phyloP scores from a whole-genome alignment of 495 filamentous ascomycete genomes.

The Penicillium nucicola region DNA sequence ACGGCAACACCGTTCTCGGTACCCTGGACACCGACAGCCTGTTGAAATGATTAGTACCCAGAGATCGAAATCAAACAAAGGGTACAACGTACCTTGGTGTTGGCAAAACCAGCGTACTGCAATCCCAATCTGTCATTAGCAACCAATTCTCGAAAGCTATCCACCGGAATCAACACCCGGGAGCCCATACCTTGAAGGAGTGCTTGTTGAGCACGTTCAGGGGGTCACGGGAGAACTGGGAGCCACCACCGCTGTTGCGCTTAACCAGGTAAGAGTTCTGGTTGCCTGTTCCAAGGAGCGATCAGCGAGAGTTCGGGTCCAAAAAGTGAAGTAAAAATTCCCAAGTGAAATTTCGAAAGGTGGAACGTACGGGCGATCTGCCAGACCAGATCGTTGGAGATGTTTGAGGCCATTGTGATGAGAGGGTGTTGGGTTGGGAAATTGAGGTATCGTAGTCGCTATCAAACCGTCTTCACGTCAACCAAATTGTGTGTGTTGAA shows the following conservation, averaged over 20 bases:
- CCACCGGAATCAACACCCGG: neutral
- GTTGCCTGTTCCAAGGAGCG: constrained; percentile 53
- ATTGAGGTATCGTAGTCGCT: constrained; percentile 24
- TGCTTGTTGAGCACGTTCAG: constrained; percentile 89
- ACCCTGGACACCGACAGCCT: constrained; percentile 78
- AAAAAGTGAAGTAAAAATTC: neutral
- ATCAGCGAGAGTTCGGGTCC: constrained; percentile 10
- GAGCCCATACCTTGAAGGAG: constrained; percentile 73
- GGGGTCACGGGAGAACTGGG: constrained; percentile 89
- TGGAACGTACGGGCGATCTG: constrained; percentile 76
- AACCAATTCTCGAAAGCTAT: neutral
- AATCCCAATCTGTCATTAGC: constrained; percentile 2
- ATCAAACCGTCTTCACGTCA: constrained; percentile 16
- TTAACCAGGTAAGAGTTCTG: constrained; percentile 87
- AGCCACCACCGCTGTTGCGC: constrained; percentile 69
- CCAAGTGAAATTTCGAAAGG: neutral
- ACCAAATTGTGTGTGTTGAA: constrained; percentile 33
- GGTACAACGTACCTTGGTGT: constrained; percentile 74
- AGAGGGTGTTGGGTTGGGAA: constrained; percentile 20
- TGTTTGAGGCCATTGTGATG: constrained; percentile 52
- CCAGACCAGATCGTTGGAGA: constrained; percentile 89
- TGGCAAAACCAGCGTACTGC: constrained; percentile 85
- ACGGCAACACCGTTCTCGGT: constrained; percentile 68
- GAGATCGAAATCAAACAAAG: constrained; percentile 5
- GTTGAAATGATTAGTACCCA: constrained; percentile 8